Conservation (phyloP, 306 rosid genomes). For the Quercus alba region DNA sequence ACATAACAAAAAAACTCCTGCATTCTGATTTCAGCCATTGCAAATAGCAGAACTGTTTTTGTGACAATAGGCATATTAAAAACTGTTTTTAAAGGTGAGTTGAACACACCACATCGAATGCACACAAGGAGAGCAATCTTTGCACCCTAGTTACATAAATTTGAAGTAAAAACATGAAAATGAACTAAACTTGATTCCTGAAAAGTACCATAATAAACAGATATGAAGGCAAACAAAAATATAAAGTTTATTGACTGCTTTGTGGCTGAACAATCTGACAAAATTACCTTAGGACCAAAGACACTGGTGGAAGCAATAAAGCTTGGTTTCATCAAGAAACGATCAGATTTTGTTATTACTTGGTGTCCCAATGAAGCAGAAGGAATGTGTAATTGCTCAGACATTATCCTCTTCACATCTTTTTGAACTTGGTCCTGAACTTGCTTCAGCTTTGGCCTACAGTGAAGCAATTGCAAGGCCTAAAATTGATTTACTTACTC, state of each 20-base stretch:
- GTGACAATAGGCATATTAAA: background rate
- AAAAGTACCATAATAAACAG: background rate
- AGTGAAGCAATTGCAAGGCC: slow-evolving; percentile 12
- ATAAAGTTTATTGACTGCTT: background rate
- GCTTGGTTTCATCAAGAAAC: slow-evolving; percentile 48
- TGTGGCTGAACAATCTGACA: background rate
- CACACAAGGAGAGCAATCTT: background rate
- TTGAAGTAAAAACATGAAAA: background rate
- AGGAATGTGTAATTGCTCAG: slow-evolving; percentile 55
- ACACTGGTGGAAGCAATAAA: slow-evolving; percentile 78
- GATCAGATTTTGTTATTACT: slow-evolving; percentile 30
- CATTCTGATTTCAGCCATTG: background rate
- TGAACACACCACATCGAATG: background rate
- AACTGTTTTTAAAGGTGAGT: background rate
- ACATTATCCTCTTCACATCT: slow-evolving; percentile 62
- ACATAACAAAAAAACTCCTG: background rate
- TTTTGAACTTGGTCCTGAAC: slow-evolving; percentile 58
- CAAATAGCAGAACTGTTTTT: background rate
- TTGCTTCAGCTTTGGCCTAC: slow-evolving; percentile 78
- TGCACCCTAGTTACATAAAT: background rate
- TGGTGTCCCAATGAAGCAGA: slow-evolving; percentile 41
- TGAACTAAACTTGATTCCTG: background rate
- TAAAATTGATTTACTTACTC: background rate
- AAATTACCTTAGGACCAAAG: slow-evolving; percentile 77
- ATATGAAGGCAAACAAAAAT: background rate